phyloP scores from a whole-genome alignment of 1,284 basidiomycete species.

The Phellopilus nigrolimitatus region DNA sequence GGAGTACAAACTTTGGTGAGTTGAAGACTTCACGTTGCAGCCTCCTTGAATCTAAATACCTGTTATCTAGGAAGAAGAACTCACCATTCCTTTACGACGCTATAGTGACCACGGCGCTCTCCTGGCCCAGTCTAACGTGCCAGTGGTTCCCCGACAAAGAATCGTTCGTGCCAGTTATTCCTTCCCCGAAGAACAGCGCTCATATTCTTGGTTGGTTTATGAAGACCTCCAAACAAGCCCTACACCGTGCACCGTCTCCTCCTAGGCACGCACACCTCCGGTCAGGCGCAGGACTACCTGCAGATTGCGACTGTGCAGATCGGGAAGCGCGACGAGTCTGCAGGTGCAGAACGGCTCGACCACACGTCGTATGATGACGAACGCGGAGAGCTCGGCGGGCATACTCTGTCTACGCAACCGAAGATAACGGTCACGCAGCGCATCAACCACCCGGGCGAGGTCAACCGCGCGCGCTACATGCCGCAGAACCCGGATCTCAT shows the following conservation, averaged over 20 bases:
- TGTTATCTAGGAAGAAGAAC: conserved; percentile 85
- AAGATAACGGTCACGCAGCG: conserved; percentile 88
- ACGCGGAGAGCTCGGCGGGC: conserved; percentile 85
- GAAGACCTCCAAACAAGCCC: conserved; percentile 82
- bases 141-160: conserved; percentile 99
- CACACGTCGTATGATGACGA: conserved; percentile 88
- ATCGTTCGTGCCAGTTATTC: conserved; percentile 49
- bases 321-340: conserved; percentile 67
- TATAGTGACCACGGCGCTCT: conserved; percentile 95
- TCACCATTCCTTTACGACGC: conserved; percentile 96
- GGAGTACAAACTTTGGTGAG: conserved; percentile 83
- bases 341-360: conserved; percentile 70
- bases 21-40: neutral
- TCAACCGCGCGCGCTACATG: conserved; percentile 98
- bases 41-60: conserved; percentile 15
- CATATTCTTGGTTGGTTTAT: conserved; percentile 3
- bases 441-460: conserved; percentile 95
- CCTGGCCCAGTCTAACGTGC: conserved; percentile 97
- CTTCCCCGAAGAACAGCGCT: conserved; percentile 4
- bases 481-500: conserved; percentile 97
- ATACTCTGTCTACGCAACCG: conserved; percentile 72
- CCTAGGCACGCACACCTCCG: conserved; percentile 96
- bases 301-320: conserved; percentile 95
- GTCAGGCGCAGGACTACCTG: conserved; percentile 91
- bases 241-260: conserved; percentile 93